These are phyloP conservation scores for Colletotrichum australisinense DNA, from an alignment of 2,329 filamentous ascomycete genomes.

Conservation along the genomic window DNA sequence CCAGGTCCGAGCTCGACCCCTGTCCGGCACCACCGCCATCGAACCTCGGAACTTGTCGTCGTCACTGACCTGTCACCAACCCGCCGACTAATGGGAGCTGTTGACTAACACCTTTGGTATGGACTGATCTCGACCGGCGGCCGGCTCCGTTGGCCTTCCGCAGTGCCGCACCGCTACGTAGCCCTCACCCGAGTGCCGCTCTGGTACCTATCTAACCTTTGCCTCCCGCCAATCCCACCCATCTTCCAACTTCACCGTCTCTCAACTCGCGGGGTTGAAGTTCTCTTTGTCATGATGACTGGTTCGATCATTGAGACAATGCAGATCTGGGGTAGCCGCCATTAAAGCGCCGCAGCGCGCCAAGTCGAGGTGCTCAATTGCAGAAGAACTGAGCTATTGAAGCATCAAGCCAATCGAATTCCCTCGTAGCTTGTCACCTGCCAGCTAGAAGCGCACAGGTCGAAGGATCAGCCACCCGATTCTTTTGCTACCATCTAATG, in stretches of 20 bases:
- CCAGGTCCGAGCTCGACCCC: slow-evolving; percentile 2
- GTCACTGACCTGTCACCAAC: background rate
- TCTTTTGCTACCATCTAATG: background rate
- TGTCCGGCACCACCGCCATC: slow-evolving; percentile 24
- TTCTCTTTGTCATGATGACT: background rate
- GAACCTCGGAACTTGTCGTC: slow-evolving; percentile 12
- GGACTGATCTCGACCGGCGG: background rate
- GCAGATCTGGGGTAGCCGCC: slow-evolving; percentile 23
- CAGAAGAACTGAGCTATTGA: slow-evolving; percentile 6
- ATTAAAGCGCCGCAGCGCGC: slow-evolving; percentile 3
- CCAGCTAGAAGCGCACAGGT: slow-evolving; percentile 3
- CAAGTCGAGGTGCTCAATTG: background rate
- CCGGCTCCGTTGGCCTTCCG: background rate
- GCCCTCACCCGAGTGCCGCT: background rate
- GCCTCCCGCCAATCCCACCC: background rate
- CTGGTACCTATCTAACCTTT: background rate
- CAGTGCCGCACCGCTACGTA: background rate
- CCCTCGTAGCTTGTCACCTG: slow-evolving; percentile 18
- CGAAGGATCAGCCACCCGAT: slow-evolving; percentile 30
- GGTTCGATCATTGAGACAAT: slow-evolving; percentile 12
- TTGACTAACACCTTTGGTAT: background rate
- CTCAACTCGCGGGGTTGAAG: slow-evolving; percentile 6
- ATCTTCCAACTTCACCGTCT: background rate
- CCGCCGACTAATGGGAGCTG: background rate
- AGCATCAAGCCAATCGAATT: slow-evolving; percentile 14